These are phyloP conservation scores for Paecilomyces variotii DNA, from an alignment of 2,329 filamentous ascomycete genomes.

Conservation along the genomic window DNA sequence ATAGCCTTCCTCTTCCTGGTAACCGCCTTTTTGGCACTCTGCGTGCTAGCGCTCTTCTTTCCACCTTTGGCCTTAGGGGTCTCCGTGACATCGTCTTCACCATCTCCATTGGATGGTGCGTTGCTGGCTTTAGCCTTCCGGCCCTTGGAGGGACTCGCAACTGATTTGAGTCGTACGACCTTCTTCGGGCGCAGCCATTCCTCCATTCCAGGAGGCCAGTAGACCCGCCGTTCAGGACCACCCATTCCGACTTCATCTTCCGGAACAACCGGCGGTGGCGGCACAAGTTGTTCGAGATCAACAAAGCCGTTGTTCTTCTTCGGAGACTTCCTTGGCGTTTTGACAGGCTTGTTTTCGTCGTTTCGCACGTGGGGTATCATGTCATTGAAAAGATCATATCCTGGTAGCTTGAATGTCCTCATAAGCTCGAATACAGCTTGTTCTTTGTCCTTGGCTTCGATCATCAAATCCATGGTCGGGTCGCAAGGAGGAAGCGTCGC, in stretches of 20 bases:
- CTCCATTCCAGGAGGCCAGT: slow-evolving; percentile 85
- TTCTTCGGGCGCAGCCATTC: slow-evolving; percentile 83
- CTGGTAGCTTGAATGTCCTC: slow-evolving; percentile 76
- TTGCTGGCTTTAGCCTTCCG: not conserved
- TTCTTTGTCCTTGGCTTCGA: slow-evolving; percentile 96
- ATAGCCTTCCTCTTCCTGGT: slow-evolving; percentile 2
- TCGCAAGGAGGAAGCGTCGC: slow-evolving; percentile 73
- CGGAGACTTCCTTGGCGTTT: slow-evolving; percentile 33
- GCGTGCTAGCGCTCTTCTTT: slow-evolving; percentile 23
- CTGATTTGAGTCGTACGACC: slow-evolving; percentile 17
- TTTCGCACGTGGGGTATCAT: slow-evolving; percentile 67
- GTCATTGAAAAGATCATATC: slow-evolving; percentile 66
- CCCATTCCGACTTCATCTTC: slow-evolving; percentile 78
- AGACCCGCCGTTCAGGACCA: slow-evolving; percentile 70
- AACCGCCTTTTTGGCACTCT: not conserved
- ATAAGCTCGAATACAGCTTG: slow-evolving; percentile 94
- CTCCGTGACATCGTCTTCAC: not conserved
- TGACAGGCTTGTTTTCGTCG: slow-evolving; percentile 62
- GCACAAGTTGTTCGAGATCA: slow-evolving; percentile 36
- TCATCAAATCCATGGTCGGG: slow-evolving; percentile 90
- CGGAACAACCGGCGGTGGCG: slow-evolving; percentile 42
- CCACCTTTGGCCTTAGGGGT: not conserved
- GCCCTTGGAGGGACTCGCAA: not conserved
- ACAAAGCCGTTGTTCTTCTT: slow-evolving; percentile 37
- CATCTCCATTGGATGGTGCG: not conserved